Evolutionary conservation across 306 rosid genomes (phyloP).

Genomic region (Chamaecrista fasciculata): DNA sequence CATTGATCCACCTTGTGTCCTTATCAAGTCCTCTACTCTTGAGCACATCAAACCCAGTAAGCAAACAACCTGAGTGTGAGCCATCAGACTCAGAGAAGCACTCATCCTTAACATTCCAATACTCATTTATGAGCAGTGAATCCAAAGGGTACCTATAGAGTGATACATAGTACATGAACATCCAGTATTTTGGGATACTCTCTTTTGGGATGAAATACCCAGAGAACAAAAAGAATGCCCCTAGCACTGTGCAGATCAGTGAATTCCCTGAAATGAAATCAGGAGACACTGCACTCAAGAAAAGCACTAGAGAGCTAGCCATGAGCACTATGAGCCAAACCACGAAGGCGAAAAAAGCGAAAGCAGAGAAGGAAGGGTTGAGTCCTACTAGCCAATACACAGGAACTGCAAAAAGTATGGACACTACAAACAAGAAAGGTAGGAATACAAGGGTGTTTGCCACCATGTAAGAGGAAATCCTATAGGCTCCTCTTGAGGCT

Average conservation of each 20-base stretch:
- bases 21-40: constrained; percentile 74
- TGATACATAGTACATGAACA: constrained; percentile 92
- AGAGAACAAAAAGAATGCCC: constrained; percentile 84
- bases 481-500: constrained; percentile 80
- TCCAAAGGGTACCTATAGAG: constrained; percentile 88
- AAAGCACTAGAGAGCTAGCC: constrained; percentile 88
- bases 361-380: constrained; percentile 66
- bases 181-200: constrained; percentile 82
- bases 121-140: constrained; percentile 74
- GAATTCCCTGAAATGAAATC: constrained; percentile 93
- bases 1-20: constrained; percentile 72
- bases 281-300: constrained; percentile 79
- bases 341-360: constrained; percentile 65
- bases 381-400: constrained; percentile 88
- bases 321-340: constrained; percentile 88
- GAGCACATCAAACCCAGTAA: constrained; percentile 70
- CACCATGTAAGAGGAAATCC: constrained; percentile 72
- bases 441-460: constrained; percentile 82
- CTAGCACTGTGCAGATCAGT: constrained; percentile 77
- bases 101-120: constrained; percentile 48
- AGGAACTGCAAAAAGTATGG: constrained; percentile 64
- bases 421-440: constrained; percentile 75
- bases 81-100: constrained; percentile 27
- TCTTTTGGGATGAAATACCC: constrained; percentile 93
- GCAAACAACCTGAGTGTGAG: constrained; percentile 26